Evolutionary conservation across 2,329 filamentous ascomycete genomes (phyloP).

Genomic region (Ophiocordyceps sinensis): DNA sequence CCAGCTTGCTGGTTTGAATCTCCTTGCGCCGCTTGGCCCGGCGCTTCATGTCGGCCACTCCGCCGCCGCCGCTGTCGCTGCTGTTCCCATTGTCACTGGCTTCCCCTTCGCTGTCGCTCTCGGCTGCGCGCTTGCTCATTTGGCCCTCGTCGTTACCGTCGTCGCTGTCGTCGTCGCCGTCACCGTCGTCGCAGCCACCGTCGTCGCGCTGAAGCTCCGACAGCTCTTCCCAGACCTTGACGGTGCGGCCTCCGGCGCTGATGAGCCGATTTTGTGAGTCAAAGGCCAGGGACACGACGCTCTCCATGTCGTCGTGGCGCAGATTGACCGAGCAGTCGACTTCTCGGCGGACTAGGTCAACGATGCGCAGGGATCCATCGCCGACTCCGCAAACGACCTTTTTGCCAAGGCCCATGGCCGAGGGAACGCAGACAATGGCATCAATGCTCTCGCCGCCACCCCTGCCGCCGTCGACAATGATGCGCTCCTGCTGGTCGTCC

Average conservation of each 20-base stretch:
- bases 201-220: conserved; percentile 31
- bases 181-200: conserved; percentile 32
- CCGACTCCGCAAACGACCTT: conserved; percentile 69
- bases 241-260: conserved; percentile 67
- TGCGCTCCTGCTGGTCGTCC: conserved; percentile 88
- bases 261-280: conserved; percentile 80
- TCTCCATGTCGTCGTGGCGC: conserved; percentile 74
- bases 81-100: conserved; percentile 18
- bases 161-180: conserved; percentile 28
- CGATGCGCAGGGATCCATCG: conserved; percentile 65
- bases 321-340: conserved; percentile 47
- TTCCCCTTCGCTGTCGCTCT: conserved; percentile 18
- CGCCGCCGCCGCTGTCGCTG: conserved; percentile 11
- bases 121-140: no score
- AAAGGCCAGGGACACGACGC: conserved; percentile 68
- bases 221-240: conserved; percentile 89
- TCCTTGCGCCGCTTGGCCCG: conserved; percentile 29
- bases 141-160: conserved; percentile 20
- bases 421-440: conserved; percentile 57
- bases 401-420: conserved; percentile 54
- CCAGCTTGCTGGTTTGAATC: conserved; percentile 26
- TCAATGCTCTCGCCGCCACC: conserved; percentile 67
- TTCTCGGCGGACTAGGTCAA: conserved; percentile 61
- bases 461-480: conserved; percentile 53
- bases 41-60: conserved; percentile 26